These are phyloP conservation scores for Picea mariana DNA, from an alignment of 83 land plant genomes.

Conservation along the genomic window DNA sequence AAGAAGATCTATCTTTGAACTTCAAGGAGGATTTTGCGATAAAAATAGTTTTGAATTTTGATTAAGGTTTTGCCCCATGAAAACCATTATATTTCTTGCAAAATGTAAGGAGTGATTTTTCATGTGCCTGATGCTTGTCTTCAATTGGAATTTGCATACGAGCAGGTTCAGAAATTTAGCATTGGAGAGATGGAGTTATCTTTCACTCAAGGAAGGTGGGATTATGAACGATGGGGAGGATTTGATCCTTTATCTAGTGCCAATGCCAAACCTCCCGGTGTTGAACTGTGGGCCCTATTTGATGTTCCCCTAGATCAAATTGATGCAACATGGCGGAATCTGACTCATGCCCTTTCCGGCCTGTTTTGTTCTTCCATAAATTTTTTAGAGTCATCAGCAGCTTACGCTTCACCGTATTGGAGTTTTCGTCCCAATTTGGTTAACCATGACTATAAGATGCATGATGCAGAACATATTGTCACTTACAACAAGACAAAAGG, in stretches of 20 bases:
- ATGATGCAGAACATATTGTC: neutral
- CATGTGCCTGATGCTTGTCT: neutral
- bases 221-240: slow-evolving; percentile 92
- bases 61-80: neutral
- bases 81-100: neutral
- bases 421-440: slow-evolving; percentile 36
- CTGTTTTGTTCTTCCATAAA: slow-evolving; percentile 98
- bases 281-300: slow-evolving; percentile 94
- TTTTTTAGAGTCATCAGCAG: slow-evolving; percentile 83
- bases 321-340: slow-evolving; percentile 86
- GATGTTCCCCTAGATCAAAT: slow-evolving; percentile 59
- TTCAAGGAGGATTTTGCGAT: neutral
- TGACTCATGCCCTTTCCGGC: slow-evolving; percentile 96
- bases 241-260: slow-evolving; percentile 67
- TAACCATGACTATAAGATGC: too few relatives aligned
- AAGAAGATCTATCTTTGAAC: too few relatives aligned
- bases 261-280: slow-evolving; percentile 95
- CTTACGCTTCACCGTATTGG: slow-evolving; percentile 68
- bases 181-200: slow-evolving; percentile 90
- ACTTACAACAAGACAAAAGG: neutral
- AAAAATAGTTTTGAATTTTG: neutral
- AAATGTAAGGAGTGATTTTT: neutral
- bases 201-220: slow-evolving; percentile 99
- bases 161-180: slow-evolving; percentile 75
- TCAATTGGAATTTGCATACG: neutral